A percentile compares a stretch with the other conserved stretches of the same genome.
Evolutionary conservation across 148 eudicot species (phyloP).

Genomic region (Spergularia bocconei): DNA sequence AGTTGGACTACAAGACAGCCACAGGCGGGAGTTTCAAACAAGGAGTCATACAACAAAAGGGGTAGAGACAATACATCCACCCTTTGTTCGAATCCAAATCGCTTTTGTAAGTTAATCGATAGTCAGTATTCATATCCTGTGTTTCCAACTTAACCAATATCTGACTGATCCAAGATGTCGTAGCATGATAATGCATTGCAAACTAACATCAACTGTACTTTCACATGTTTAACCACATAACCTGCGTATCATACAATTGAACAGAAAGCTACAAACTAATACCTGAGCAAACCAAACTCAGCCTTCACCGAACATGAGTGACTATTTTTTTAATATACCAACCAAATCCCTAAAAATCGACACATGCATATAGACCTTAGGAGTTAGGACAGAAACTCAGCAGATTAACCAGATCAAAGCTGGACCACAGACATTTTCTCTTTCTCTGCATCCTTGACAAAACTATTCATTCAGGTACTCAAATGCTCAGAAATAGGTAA

Average conservation of each 20-base stretch:
- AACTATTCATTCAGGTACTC: neutral
- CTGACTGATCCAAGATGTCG: neutral
- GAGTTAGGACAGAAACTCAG: neutral
- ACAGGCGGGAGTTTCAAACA: neutral
- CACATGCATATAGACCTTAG: neutral
- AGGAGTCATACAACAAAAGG: neutral
- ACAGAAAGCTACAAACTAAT: neutral
- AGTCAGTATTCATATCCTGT: neutral
- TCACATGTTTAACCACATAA: neutral
- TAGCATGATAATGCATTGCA: neutral
- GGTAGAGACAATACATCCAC: too few species aligned
- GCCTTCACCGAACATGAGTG: neutral
- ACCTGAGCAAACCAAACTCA: neutral
- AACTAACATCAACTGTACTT: conserved; percentile 5
- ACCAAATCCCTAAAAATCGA: neutral
- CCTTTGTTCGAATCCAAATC: neutral
- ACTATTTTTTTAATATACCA: neutral
- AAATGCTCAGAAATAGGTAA: neutral
- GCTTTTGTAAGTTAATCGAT: neutral
- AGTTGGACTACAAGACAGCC: conserved; percentile 43
- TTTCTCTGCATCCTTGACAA: neutral
- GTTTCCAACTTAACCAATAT: neutral
- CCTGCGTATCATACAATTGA: neutral
- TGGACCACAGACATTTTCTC: neutral
- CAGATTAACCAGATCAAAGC: neutral